phyloP scores from a whole-genome alignment of 108 stramenopile genomes.

The Aurantiochytrium sp. region DNA sequence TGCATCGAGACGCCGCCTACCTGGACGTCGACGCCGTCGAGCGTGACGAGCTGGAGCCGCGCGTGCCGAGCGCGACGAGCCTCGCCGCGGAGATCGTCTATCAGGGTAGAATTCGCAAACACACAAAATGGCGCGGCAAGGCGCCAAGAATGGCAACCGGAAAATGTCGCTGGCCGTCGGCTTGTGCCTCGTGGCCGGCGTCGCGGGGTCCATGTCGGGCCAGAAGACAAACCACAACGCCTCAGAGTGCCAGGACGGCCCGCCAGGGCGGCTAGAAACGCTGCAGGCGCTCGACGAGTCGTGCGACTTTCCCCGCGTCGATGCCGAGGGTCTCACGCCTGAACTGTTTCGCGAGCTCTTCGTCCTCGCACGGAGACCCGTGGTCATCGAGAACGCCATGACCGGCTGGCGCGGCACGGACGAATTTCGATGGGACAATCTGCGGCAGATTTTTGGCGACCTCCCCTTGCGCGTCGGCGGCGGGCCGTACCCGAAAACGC shows the following conservation, averaged over 20 bases:
- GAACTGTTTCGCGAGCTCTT: not conserved
- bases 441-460: not conserved
- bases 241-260: not conserved
- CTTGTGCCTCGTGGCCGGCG: not conserved
- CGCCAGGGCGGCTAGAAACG: not conserved
- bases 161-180: not conserved
- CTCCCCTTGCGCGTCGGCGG: not conserved
- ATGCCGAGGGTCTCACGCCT: not conserved
- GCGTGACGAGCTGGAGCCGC: too few species aligned
- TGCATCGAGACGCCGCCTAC: too few species aligned
- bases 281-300: not conserved
- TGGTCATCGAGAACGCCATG: not conserved
- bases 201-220: not conserved
- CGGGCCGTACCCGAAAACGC: not conserved
- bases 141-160: not conserved
- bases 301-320: not conserved
- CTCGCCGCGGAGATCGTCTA: too few species aligned
- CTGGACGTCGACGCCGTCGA: too few species aligned
- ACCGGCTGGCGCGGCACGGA: not conserved
- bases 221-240: too few species aligned
- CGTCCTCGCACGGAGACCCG: not conserved
- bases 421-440: conserved; percentile 2
- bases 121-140: not conserved
- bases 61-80: too few species aligned
- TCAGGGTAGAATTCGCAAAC: too few species aligned